These are phyloP conservation scores for Dipteronia dyeriana DNA, from an alignment of 345 rosid species.

Conservation along the genomic window DNA sequence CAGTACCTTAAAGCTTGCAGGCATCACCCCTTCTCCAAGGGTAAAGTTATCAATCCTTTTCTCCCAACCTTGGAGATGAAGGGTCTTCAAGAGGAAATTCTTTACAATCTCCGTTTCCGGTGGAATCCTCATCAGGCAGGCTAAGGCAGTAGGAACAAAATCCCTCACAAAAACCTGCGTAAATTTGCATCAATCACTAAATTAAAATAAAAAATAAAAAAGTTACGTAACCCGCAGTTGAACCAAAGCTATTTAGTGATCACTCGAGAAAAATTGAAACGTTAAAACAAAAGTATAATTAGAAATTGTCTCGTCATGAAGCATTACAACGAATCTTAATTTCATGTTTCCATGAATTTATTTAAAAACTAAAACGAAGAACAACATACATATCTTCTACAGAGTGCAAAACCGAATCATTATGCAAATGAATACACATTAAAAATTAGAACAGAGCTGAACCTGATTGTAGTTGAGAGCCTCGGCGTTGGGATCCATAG, in stretches of 20 bases:
- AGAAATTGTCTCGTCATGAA: too few relatives aligned
- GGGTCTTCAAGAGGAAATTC: slow-evolving; percentile 53
- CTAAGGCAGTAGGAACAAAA: slow-evolving; percentile 50
- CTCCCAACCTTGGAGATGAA: slow-evolving; percentile 55
- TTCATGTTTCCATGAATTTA: too few relatives aligned
- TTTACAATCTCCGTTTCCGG: slow-evolving; percentile 45
- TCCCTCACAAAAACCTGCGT: slow-evolving; percentile 55
- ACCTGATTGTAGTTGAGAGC: slow-evolving; percentile 61
- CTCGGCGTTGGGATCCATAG: slow-evolving; percentile 45
- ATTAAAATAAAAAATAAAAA: too few relatives aligned
- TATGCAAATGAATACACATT: neutral
- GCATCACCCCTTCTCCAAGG: slow-evolving; percentile 63
- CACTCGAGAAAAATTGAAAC: neutral
- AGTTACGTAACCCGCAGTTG: neutral
- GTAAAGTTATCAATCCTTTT: slow-evolving; percentile 55
- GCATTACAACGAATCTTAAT: too few relatives aligned
- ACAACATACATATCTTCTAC: too few relatives aligned
- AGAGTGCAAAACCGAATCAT: neutral
- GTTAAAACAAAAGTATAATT: neutral
- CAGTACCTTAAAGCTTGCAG: slow-evolving; percentile 58
- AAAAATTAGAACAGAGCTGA: neutral
- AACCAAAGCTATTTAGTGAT: neutral
- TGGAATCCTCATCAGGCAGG: slow-evolving; percentile 45
- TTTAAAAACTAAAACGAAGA: too few relatives aligned
- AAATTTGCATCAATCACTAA: too few relatives aligned